Evolutionary conservation across 306 rosid species (phyloP).

Genomic region (Citrullus colocynthis): DNA sequence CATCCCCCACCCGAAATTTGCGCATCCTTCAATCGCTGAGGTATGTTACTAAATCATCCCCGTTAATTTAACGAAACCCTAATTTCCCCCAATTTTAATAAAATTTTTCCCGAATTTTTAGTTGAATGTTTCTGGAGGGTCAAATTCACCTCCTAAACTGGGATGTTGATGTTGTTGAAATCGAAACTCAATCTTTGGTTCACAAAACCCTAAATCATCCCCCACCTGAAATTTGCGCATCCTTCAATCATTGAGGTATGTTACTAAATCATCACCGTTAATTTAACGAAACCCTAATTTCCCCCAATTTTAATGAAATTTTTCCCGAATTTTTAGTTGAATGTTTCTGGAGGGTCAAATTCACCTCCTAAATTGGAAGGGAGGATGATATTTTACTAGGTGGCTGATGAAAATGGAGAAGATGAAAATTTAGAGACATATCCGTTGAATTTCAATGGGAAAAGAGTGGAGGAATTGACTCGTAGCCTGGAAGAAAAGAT

Average conservation of each 20-base stretch:
- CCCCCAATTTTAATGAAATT: slow-evolving; percentile 13
- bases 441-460: slow-evolving; percentile 4
- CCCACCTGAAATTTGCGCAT: too few species aligned
- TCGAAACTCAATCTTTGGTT: too few species aligned
- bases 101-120: too few species aligned
- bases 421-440: neutral
- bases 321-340: slow-evolving; percentile 18
- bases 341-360: slow-evolving; percentile 5
- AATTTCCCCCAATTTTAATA: too few species aligned
- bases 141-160: too few species aligned
- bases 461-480: slow-evolving; percentile 5
- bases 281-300: neutral
- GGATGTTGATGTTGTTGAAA: too few species aligned
- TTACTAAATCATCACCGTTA: neutral
- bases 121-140: too few species aligned
- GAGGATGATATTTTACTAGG: slow-evolving; percentile 32
- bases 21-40: too few species aligned
- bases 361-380: slow-evolving; percentile 30
- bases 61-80: too few species aligned
- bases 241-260: neutral
- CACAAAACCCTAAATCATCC: too few species aligned
- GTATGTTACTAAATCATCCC: too few species aligned
- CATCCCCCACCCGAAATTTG: too few species aligned
- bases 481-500: slow-evolving; percentile 4
- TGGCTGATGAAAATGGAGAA: slow-evolving; percentile 38